These are phyloP conservation scores for Petasospora rhodanensis DNA, from an alignment of 1,139 yeast species.

Conservation along the genomic window DNA sequence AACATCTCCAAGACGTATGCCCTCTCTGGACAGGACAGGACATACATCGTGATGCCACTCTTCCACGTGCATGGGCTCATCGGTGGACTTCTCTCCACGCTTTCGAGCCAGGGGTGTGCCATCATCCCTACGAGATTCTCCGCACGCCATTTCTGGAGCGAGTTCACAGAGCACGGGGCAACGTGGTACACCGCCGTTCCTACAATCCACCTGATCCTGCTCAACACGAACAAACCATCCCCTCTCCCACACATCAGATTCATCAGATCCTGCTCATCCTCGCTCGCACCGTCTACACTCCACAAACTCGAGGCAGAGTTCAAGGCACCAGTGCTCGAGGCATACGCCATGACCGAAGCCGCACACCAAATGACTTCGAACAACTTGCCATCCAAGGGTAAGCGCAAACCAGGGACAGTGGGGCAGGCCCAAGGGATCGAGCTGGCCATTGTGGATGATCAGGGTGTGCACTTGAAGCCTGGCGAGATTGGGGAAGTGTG, in stretches of 20 bases:
- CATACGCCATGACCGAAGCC: slow-evolving; percentile 78
- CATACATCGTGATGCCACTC: slow-evolving; percentile 66
- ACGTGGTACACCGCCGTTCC: slow-evolving; percentile 75
- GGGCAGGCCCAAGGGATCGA: slow-evolving; percentile 68
- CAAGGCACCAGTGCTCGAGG: slow-evolving; percentile 64
- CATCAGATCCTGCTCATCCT: slow-evolving; percentile 63
- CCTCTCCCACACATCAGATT: slow-evolving; percentile 52
- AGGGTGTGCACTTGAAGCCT: slow-evolving; percentile 39
- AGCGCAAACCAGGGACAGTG: slow-evolving; percentile 63
- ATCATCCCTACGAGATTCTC: slow-evolving; percentile 56
- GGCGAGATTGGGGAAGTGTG: slow-evolving; percentile 63
- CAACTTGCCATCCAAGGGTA: slow-evolving; percentile 52
- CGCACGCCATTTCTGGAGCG: slow-evolving; percentile 54
- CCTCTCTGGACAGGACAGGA: slow-evolving; percentile 41
- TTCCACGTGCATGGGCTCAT: slow-evolving; percentile 71
- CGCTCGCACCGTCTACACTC: slow-evolving; percentile 61
- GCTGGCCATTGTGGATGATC: slow-evolving; percentile 48
- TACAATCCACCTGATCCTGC: slow-evolving; percentile 60
- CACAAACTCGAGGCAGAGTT: slow-evolving; percentile 48
- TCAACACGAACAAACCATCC: slow-evolving; percentile 45
- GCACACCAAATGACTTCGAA: slow-evolving; percentile 70
- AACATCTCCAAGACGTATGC: slow-evolving; percentile 56
- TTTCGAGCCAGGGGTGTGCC: slow-evolving; percentile 55
- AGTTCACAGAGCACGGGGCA: slow-evolving; percentile 44
- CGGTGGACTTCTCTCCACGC: slow-evolving; percentile 56